Evolutionary conservation across 805 yeast genomes (phyloP).

Genomic region (Danielia reshetovae): DNA sequence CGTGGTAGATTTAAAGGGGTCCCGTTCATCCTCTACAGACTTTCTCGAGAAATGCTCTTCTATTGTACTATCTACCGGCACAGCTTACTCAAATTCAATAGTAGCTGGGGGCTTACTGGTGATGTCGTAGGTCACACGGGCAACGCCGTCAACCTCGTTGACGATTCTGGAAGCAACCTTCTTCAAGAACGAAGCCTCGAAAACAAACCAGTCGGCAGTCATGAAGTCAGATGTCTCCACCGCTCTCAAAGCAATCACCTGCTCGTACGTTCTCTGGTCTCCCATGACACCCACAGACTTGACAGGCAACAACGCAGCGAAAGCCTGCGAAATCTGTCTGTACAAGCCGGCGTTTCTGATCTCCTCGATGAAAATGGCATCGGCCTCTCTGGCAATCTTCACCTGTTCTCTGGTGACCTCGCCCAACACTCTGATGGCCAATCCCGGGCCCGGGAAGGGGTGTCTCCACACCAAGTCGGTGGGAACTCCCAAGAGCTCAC

Average conservation of each 20-base stretch:
- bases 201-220: conserved; percentile 99
- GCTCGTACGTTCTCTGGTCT: conserved; percentile 98
- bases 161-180: conserved; percentile 93
- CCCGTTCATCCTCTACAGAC: too few species aligned
- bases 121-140: conserved; percentile 97
- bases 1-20: too few species aligned
- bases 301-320: conserved; percentile 94
- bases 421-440: conserved; percentile 96
- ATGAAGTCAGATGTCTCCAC: conserved; percentile 96
- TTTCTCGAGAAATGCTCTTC: too few species aligned
- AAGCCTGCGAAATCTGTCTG: conserved; percentile 92
- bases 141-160: conserved; percentile 98
- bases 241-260: conserved; percentile 98
- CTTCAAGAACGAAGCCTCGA: conserved; percentile 89
- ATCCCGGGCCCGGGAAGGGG: conserved; percentile 99
- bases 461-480: conserved; percentile 99
- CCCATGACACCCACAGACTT: conserved; percentile 99
- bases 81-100: conserved; percentile 93
- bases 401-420: conserved; percentile 93
- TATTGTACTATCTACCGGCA: too few species aligned
- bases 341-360: conserved; percentile 90
- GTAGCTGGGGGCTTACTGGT: conserved; percentile 99
- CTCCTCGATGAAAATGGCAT: conserved; percentile 92
- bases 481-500: conserved; percentile 91
- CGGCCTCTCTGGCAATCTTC: conserved; percentile 96